These are phyloP conservation scores for Penicillium aurantiogriseum DNA, from an alignment of 2,329 filamentous ascomycete genomes.

Conservation along the genomic window DNA sequence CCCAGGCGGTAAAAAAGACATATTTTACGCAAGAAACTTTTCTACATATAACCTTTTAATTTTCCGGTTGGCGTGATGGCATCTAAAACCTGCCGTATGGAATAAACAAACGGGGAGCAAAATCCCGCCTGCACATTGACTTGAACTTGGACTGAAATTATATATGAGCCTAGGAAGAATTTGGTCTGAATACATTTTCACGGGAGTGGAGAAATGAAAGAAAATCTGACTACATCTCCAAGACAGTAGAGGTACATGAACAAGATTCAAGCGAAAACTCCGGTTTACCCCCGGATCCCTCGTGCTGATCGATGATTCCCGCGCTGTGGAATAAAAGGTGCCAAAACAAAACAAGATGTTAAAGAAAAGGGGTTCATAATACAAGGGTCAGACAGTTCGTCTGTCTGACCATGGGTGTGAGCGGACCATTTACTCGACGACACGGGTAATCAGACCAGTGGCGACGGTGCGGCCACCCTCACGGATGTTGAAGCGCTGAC, in stretches of 20 bases:
- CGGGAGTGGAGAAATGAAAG: slow-evolving; percentile 32
- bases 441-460: slow-evolving; percentile 76
- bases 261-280: slow-evolving; percentile 38
- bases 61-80: no score
- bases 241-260: slow-evolving; percentile 37
- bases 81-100: background rate
- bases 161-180: slow-evolving; percentile 4
- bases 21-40: no score
- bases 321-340: slow-evolving; percentile 34
- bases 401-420: slow-evolving; percentile 10
- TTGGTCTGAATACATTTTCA: slow-evolving; percentile 26
- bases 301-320: slow-evolving; percentile 33
- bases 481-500: slow-evolving; percentile 96
- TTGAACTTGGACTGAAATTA: slow-evolving; percentile 7
- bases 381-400: slow-evolving; percentile 27
- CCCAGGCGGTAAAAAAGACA: no score
- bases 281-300: slow-evolving; percentile 32
- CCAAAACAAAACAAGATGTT: slow-evolving; percentile 28
- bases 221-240: slow-evolving; percentile 27
- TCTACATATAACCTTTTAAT: no score
- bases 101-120: background rate
- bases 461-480: slow-evolving; percentile 91
- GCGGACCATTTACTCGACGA: slow-evolving; percentile 48
- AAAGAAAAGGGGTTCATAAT: slow-evolving; percentile 34
- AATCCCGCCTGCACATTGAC: background rate